Base-by-base conservation (phyloP, 441 rosid genomes). In the Melastoma candidum region DNA sequence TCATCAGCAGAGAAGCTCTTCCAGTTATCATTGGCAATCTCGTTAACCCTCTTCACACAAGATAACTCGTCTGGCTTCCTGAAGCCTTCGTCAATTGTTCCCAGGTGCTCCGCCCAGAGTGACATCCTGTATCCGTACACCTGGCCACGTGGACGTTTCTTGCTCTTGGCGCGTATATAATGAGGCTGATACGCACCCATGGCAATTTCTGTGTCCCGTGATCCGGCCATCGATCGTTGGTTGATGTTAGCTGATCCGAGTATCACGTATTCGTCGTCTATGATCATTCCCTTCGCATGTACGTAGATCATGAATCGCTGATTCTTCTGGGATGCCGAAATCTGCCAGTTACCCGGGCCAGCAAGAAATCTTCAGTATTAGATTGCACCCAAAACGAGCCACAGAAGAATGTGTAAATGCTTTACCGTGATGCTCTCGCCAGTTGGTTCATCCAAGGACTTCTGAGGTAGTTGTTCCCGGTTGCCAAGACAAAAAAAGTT, bases 221-320 rank as follows among this genome's bases (percentile, higher is more conserved):
- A 75, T 43, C 97, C 95, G 11, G 93, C 90, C 85, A 89, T 48
- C 22, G 95, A 85, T 44, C 97, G 77, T 59, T 89, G 83, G 64
- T 89, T 89, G 51, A 89, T 83, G 65, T 89, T 89, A 46, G 93
- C 95, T 3, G 97, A 89, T 12, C 97, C 97, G 60, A 85, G 29
- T 57, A 89, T 68, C 27, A 85, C 77, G 47, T 84, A 84, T 61
- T 84, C 97, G 11, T 89, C 97, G 47, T 89, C 97, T 10, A 82
- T 78, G 45, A 89, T 60, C 95, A 89, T 83, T 71, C 95, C 97
- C 67, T 86, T 89, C 1, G 95, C 77, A 39, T 89, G 93, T 12
- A 84, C 90, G 39, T 85, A 89, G 24, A 86, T 77, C 97, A 89
- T 89, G 65, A 89, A 89, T 12, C 95, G 73, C 48, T 66, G 76